Base-by-base conservation (phyloP, 2,329 filamentous ascomycete genomes). In the Elsinoe necatrix region DNA sequence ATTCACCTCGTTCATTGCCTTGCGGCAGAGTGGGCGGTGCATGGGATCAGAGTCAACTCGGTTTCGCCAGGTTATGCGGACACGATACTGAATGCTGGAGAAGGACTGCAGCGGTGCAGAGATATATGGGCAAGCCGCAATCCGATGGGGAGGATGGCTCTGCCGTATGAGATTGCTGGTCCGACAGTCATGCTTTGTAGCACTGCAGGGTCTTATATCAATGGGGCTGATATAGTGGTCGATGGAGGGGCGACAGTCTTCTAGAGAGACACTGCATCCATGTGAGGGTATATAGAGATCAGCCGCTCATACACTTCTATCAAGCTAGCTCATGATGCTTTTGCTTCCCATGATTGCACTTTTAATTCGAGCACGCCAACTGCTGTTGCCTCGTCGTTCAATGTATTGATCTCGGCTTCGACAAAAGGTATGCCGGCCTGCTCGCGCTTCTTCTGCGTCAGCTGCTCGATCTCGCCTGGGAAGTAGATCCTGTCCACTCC, bases 31-130 rank as follows among this genome's bases (percentile, higher is more conserved):
- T 90, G 86, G 86, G 83, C 83, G 0, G 70, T 74, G 1, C 78
- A 84, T 65, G 86, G 87, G 0, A 87, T 91, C 59, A 71, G 84
- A 2, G 82, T 86, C 4, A 90, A 91, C 63, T 80, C 76, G 16
- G 76, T 91, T 43, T 82, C 78, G 37, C 87, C 87, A 0, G 86
- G 86, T 0, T 90, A 90, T 63, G 88, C 89, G 82, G 85, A 88
- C 63, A 89, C 85, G 0, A 80, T 87, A 11, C 69, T 90, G 48
- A 90, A 89, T 64, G 16, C 43, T 11, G 54, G 54, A 5, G 23
- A 41, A 11, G 54, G 54, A 27, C 29, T 56, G n/a, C 37, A 56
- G 18, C 14, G 23, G 8, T 41, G 37, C 18, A 47, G 54, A 12
- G 41, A 48, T 6, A 56, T 25, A 3, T 56, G 54, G 54, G 42